Evolutionary conservation across 108 stramenopile genomes (phyloP).

Genomic region (Chaetoceros muelleri): DNA sequence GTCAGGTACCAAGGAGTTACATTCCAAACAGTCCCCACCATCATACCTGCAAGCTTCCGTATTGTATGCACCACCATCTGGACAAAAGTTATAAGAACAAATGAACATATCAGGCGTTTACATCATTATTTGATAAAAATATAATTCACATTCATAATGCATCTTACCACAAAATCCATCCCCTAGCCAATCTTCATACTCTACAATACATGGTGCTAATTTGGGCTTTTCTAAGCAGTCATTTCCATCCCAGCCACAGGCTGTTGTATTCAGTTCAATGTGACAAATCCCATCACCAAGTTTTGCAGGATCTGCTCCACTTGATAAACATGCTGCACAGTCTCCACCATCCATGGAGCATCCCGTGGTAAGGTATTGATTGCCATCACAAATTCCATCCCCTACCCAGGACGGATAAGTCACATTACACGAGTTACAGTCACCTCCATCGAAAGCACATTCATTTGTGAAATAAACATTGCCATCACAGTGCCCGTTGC

Average conservation of each 20-base stretch:
- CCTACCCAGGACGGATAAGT: background rate
- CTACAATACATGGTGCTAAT: background rate
- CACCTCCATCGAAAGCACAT: slow-evolving; percentile 1
- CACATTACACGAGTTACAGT: background rate
- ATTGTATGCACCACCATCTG: slow-evolving; percentile 25
- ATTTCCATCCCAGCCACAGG: background rate
- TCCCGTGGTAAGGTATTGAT: background rate
- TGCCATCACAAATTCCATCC: slow-evolving; percentile 1
- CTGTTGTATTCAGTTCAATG: background rate
- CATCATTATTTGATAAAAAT: too few relatives aligned
- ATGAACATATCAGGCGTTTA: too few relatives aligned
- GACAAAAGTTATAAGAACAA: slow-evolving; percentile 31
- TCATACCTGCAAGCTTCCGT: slow-evolving; percentile 34
- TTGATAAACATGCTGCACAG: background rate
- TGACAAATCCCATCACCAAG: background rate
- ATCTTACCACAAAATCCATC: background rate
- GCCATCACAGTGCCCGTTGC: slow-evolving; percentile 4
- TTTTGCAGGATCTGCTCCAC: background rate
- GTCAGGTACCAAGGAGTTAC: background rate
- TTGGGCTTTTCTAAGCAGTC: background rate
- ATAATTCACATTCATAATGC: too few relatives aligned
- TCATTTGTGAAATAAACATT: background rate
- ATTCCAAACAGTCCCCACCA: slow-evolving; percentile 24
- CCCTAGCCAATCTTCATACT: background rate
- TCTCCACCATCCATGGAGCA: background rate